phyloP scores from a whole-genome alignment of 441 rosid genomes.

The Erysimum pusillum region DNA sequence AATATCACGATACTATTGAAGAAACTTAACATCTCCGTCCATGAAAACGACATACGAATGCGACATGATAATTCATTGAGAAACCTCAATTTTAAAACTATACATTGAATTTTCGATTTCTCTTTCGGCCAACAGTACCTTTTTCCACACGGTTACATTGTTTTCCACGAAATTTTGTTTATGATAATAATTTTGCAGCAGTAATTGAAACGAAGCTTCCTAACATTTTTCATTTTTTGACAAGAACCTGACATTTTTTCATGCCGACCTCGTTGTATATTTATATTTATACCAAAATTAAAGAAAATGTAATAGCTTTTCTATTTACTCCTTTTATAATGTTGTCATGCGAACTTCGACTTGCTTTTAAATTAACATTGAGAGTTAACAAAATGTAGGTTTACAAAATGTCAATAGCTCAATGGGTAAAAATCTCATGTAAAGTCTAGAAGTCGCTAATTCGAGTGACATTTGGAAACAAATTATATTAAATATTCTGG shows the following conservation, averaged over 20 bases:
- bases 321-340: background rate
- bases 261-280: background rate
- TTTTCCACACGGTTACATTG: constrained; percentile 13
- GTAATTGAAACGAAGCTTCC: constrained; percentile 35
- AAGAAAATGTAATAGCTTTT: background rate
- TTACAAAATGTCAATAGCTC: too few relatives aligned
- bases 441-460: too few relatives aligned
- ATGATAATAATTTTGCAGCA: background rate
- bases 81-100: constrained; percentile 12
- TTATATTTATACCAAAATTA: background rate
- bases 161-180: constrained; percentile 6
- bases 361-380: background rate
- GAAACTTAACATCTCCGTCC: constrained; percentile 32
- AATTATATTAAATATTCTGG: too few relatives aligned
- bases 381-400: background rate
- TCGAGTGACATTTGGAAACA: too few relatives aligned
- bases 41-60: constrained; percentile 40
- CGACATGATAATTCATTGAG: constrained; percentile 27
- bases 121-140: constrained; percentile 31
- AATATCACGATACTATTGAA: constrained; percentile 29
- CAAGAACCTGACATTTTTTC: background rate
- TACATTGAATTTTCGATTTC: constrained; percentile 18
- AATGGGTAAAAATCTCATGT: too few relatives aligned
- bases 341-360: background rate
- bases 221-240: background rate